Evolutionary conservation across 805 yeast species (phyloP).

Genomic region (Clavispora fructus): DNA sequence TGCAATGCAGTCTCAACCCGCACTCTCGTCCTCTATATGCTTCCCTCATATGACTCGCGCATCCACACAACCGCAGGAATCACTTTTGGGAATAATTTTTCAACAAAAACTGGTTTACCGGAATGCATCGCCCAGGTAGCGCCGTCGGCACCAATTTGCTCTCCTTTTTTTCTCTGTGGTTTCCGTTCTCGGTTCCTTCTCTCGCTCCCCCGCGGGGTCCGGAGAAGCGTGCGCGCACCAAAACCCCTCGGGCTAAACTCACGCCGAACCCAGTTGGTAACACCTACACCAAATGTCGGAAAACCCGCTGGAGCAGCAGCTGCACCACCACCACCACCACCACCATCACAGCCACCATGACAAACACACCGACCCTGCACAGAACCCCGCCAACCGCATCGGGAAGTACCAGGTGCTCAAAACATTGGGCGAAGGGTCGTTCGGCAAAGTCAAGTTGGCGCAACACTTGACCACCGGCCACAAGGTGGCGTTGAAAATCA

Average conservation of each 20-base stretch:
- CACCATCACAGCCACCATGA: conserved; percentile 5
- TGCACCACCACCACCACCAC: conserved; percentile 3
- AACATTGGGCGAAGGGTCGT: conserved; percentile 93
- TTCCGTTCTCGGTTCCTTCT: too few species aligned
- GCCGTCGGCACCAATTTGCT: too few species aligned
- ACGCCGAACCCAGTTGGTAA: conserved; percentile 1
- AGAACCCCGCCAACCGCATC: conserved; percentile 46
- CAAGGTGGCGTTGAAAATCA: conserved; percentile 87
- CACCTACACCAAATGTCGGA: conserved; percentile 8
- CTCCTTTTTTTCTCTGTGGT: too few species aligned
- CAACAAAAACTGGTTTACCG: too few species aligned
- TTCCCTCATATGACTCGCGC: too few species aligned
- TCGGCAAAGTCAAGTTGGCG: conserved; percentile 91
- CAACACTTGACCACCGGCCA: conserved; percentile 89
- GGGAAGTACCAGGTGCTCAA: conserved; percentile 92
- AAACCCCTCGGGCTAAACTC: not conserved
- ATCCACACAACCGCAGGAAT: too few species aligned
- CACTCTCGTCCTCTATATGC: too few species aligned
- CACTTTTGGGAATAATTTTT: too few species aligned
- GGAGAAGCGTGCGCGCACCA: not conserved
- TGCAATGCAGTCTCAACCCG: too few species aligned
- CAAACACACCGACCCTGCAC: conserved; percentile 18
- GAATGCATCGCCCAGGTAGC: too few species aligned
- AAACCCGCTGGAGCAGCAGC: conserved; percentile 2
- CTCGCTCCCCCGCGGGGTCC: not conserved